A percentile compares a stretch with the other conserved stretches of the same genome.
Conservation (phyloP, 345 rosid species). For the Psidium guajava region DNA sequence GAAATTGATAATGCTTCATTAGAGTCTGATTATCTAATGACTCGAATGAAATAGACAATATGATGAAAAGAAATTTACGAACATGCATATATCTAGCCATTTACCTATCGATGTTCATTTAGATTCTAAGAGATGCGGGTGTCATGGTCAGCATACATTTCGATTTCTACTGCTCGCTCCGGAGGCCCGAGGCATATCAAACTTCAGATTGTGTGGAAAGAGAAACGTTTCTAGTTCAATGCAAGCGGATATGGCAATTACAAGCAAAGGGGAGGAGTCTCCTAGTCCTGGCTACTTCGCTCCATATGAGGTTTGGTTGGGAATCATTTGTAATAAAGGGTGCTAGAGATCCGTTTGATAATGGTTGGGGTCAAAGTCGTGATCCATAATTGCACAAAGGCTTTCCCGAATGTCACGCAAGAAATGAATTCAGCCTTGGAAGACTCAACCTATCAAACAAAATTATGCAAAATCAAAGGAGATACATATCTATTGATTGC, state of each 20-base stretch:
- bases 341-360: neutral
- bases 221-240: neutral
- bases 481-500: neutral
- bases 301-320: neutral
- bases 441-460: neutral
- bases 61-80: neutral
- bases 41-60: neutral
- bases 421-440: neutral
- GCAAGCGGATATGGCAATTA: neutral
- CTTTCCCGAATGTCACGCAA: neutral
- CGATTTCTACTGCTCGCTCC: neutral
- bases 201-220: neutral
- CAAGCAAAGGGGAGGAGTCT: neutral
- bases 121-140: neutral
- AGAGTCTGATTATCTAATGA: neutral
- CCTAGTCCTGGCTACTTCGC: neutral
- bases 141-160: neutral
- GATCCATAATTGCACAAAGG: neutral
- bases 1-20: neutral
- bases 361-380: neutral
- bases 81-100: neutral
- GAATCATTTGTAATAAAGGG: neutral
- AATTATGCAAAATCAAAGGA: neutral
- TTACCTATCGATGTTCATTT: neutral
- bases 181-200: neutral